Evolutionary conservation across 129 eudicot genomes (phyloP).

Genomic region (Tagetes patula): DNA sequence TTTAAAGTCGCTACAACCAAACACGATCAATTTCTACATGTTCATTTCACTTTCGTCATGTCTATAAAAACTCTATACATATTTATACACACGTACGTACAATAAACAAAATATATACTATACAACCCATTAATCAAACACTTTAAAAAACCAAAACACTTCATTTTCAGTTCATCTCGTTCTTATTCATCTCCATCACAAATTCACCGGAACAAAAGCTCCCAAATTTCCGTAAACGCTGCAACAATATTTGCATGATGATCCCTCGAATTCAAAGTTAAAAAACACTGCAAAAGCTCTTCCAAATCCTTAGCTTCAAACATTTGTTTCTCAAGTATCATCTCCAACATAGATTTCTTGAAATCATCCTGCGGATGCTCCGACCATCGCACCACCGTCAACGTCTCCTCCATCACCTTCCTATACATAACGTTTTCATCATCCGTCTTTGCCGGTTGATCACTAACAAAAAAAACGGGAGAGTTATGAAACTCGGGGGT

Average conservation of each 20-base stretch:
- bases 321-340: constrained; percentile 67
- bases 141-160: background rate
- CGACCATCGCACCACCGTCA: constrained; percentile 65
- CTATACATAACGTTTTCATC: too few species aligned
- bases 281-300: constrained; percentile 61
- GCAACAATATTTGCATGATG: constrained; percentile 60
- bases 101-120: background rate
- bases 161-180: background rate
- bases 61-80: background rate
- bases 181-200: background rate
- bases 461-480: constrained; percentile 8
- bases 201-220: constrained; percentile 33
- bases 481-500: constrained; percentile 40
- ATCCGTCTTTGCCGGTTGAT: too few species aligned
- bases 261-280: constrained; percentile 51
- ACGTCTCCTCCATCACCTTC: constrained; percentile 48
- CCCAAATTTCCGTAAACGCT: constrained; percentile 67
- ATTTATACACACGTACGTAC: background rate
- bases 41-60: background rate
- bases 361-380: constrained; percentile 67
- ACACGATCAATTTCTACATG: background rate
- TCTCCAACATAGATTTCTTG: constrained; percentile 79
- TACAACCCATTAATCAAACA: background rate
- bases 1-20: background rate
- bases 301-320: constrained; percentile 63